These are phyloP conservation scores for sunflower (Helianthus annuus) DNA, from an alignment of 129 eudicot genomes.

Conservation along the genomic window HanXRQr2.0-SUNRISE NC_035439.2:32543553-32544052, in stretches of 20 bases:
- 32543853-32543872: conserved; percentile 1
- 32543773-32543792: conserved; percentile 88
- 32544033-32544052: conserved; percentile 85
- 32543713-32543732: conserved; percentile 57
- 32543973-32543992: conserved; percentile 78
- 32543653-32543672: background rate
- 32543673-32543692: background rate
- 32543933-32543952: conserved; percentile 86
- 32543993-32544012: conserved; percentile 90
- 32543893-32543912: conserved; percentile 48
- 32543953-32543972: conserved; percentile 74
- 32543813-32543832: conserved; percentile 60
- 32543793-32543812: conserved; percentile 77
- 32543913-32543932: conserved; percentile 92
- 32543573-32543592: conserved; percentile 80
- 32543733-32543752: conserved; percentile 87
- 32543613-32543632: conserved; percentile 74
- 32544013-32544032: conserved; percentile 75
- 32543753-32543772: conserved; percentile 84
- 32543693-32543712: conserved; percentile 62
- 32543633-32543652: conserved; percentile 18
- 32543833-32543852: background rate
- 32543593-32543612: conserved; percentile 84
- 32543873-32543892: background rate
- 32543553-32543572: conserved; percentile 65